Base-by-base conservation (phyloP, 2,329 filamentous ascomycete species). In the Aureobasidium leucospermi region DNA sequence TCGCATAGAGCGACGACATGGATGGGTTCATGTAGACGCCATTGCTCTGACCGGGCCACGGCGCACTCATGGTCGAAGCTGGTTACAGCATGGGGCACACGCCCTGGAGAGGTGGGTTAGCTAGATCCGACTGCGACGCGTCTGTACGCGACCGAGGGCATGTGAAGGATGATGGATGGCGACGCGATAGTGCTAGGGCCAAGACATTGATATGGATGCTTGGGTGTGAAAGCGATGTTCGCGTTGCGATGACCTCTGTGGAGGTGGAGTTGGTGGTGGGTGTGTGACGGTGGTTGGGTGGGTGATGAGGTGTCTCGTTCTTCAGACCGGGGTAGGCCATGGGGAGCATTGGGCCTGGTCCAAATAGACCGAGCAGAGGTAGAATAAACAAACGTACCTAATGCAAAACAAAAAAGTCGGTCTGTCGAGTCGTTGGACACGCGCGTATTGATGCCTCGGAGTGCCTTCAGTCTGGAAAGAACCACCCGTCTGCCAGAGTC, bases 1-100 rank as follows among this genome's bases (percentile, higher is more conserved):
- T 59, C 53, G 63, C 62, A 57, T 65, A 64, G 32, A 66, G 59
- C 45, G 61, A 58, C 51, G 48, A 60, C 60, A 63, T 63, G 41
- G 46, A 52, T 15, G 62, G 62, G 48, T 63, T 61, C 58, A 63
- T 60, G 46, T 58, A 63, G 60, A 63, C 60, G 62, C 62, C 62
- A 63, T 63, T 63, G 59, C 43, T 58, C 58, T 58, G 55, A 42
- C 52, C 53, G 51, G 59, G 53, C 34, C 60, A 60, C 62, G 60
- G 61, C 32, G 60, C 60, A 58, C 62, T 63, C 62, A 63, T 63
- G 62, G 60, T 63, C 39, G 58, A 42, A 34, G 48, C 38, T 34
- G 34, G 62, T 48, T 57, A 58, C 52, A 43, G 52, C 45, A 51
- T 58, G 51, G 51, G 59, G 52, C 59, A 61, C 53, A 58, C 47